Percentiles rank a stretch among this genome's conserved stretches.
These are phyloP conservation scores for Myxozyma mucilagina DNA, from an alignment of 805 yeast species.

Conservation along the genomic window DNA sequence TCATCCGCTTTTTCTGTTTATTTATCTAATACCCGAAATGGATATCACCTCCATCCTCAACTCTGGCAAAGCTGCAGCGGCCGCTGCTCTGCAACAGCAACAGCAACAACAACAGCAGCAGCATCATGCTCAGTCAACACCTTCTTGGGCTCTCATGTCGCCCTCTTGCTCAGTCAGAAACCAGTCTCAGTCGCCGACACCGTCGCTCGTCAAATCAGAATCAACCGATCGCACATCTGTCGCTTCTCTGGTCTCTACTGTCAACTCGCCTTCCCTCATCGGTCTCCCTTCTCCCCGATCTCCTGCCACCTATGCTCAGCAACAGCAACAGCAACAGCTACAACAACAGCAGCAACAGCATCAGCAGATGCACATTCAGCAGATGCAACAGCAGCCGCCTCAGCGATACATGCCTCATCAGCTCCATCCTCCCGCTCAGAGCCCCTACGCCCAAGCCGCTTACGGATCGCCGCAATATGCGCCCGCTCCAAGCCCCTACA, in stretches of 20 bases:
- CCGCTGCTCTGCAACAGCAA: not conserved
- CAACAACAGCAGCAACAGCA: constrained; percentile 5
- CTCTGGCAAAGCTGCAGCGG: constrained; percentile 22
- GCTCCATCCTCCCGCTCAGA: constrained; percentile 4
- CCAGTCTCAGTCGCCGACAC: constrained; percentile 32
- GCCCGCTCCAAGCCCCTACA: constrained; percentile 2
- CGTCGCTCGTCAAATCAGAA: constrained; percentile 28
- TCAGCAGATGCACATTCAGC: too few relatives aligned
- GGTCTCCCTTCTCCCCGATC: constrained; percentile 33
- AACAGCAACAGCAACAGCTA: constrained; percentile 10
- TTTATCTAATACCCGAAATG: too few relatives aligned
- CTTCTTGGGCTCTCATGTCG: constrained; percentile 27
- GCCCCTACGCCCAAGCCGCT: constrained; percentile 20
- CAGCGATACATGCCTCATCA: constrained; percentile 8
- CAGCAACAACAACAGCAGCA: constrained; percentile 23
- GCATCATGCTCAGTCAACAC: constrained; percentile 6
- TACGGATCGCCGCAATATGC: constrained; percentile 22
- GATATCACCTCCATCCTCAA: constrained; percentile 30
- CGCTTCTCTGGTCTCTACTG: constrained; percentile 30
- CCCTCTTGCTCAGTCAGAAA: constrained; percentile 28
- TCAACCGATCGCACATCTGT: constrained; percentile 29
- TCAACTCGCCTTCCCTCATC: constrained; percentile 27
- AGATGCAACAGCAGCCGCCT: constrained; percentile 7
- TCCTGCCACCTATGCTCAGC: constrained; percentile 17
- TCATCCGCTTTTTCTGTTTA: too few relatives aligned